Evolutionary conservation across 31 red algal species (phyloP).

Genomic region (Porphyra umbilicalis): DNA sequence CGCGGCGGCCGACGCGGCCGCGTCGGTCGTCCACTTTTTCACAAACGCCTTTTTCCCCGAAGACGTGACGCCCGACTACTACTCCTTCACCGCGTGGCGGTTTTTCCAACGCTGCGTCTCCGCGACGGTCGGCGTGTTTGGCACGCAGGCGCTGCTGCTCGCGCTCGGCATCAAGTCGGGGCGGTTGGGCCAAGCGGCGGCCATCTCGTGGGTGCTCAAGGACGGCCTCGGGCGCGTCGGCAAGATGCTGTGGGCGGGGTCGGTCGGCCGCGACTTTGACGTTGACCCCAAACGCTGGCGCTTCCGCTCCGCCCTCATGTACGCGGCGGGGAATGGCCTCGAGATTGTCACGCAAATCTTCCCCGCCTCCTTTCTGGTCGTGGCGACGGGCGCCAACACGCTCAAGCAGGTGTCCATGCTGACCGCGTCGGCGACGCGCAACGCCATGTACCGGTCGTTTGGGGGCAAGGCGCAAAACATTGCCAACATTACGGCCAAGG

Average conservation of each 20-base stretch:
- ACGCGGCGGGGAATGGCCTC: constrained; percentile 84
- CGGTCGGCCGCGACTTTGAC: constrained; percentile 94
- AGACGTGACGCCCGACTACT: constrained; percentile 93
- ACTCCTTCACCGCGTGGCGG: constrained; percentile 85
- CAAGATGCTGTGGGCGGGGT: constrained; percentile 97
- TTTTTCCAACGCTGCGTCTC: constrained; percentile 92
- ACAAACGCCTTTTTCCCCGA: constrained; percentile 82
- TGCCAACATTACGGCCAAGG: constrained; percentile 97
- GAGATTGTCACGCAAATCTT: constrained; percentile 98
- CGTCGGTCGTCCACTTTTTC: constrained; percentile 49
- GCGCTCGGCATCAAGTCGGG: constrained; percentile 97
- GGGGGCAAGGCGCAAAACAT: constrained; percentile 90
- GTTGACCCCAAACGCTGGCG: constrained; percentile 97
- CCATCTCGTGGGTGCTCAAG: constrained; percentile 95
- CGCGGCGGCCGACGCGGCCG: constrained; percentile 37
- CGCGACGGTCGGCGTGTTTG: constrained; percentile 93
- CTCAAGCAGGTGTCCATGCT: constrained; percentile 96
- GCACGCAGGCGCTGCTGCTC: constrained; percentile 87
- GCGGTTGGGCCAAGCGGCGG: constrained; percentile 88
- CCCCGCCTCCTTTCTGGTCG: constrained; percentile 85
- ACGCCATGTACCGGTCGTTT: constrained; percentile 99
- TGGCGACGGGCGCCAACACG: constrained; percentile 89
- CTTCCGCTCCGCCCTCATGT: constrained; percentile 84
- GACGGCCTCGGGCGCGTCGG: constrained; percentile 95
- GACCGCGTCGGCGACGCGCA: constrained; percentile 87